These are phyloP conservation scores for Botryotinia narcissicola DNA, from an alignment of 2,329 filamentous ascomycete genomes.

Conservation along the genomic window DNA sequence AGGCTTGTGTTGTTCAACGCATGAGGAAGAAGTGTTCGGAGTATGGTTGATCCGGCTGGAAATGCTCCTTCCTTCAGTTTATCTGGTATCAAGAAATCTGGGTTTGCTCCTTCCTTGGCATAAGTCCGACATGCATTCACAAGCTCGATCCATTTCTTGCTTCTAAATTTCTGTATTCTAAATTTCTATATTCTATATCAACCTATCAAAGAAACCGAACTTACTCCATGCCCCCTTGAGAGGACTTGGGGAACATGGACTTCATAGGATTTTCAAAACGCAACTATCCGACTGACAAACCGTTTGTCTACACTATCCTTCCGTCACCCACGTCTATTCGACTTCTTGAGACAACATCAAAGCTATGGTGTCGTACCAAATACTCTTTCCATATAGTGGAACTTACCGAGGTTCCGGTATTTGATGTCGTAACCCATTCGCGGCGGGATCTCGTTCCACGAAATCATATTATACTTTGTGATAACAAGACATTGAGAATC, in stretches of 20 bases:
- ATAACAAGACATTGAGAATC: neutral
- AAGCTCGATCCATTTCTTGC: neutral
- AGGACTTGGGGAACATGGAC: neutral
- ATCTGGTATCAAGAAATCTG: neutral
- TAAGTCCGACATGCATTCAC: neutral
- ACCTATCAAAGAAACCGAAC: neutral
- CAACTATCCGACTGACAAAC: neutral
- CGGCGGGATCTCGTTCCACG: constrained; percentile 9
- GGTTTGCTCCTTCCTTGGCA: neutral
- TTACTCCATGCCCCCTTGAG: neutral
- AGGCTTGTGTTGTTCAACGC: neutral
- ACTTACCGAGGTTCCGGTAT: neutral
- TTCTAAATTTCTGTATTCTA: neutral
- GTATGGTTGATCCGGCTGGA: neutral
- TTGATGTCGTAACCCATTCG: constrained; percentile 14
- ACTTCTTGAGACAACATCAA: constrained; percentile 14
- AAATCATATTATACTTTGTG: constrained; percentile 4
- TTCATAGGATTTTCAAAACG: neutral
- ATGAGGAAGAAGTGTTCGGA: neutral
- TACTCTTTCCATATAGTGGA: constrained; percentile 12
- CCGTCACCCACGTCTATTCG: constrained; percentile 9
- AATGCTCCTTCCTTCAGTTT: neutral
- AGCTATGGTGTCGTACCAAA: neutral
- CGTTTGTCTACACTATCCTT: constrained; percentile 6
- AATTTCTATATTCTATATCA: neutral